Evolutionary conservation across 306 rosid species (phyloP).

Genomic region (Chamaecrista fasciculata): DNA sequence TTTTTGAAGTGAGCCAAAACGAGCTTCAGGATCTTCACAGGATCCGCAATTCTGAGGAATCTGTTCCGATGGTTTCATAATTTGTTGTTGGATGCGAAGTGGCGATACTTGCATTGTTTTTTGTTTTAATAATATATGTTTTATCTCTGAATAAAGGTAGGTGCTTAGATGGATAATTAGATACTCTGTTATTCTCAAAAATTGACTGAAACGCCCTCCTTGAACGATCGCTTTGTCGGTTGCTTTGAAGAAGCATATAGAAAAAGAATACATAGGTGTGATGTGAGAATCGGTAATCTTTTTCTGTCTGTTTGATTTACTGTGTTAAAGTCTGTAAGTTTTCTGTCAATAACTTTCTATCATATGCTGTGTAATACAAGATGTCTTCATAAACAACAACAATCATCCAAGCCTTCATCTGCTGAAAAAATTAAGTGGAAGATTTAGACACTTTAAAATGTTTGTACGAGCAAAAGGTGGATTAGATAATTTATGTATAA

Average conservation of each 20-base stretch:
- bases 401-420: too few relatives aligned
- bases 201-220: conserved; percentile 2
- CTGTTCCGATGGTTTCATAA: too few relatives aligned
- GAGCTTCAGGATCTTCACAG: too few relatives aligned
- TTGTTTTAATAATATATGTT: neutral
- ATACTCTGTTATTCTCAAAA: neutral
- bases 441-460: neutral
- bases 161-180: neutral
- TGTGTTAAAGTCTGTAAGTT: neutral
- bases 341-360: neutral
- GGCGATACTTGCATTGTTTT: neutral
- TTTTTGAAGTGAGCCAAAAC: too few relatives aligned
- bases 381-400: neutral
- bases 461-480: neutral
- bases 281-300: conserved; percentile 10
- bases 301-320: conserved; percentile 12
- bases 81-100: neutral
- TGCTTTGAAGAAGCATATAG: conserved; percentile 34
- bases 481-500: neutral
- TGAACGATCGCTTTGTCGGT: conserved; percentile 4
- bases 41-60: too few relatives aligned
- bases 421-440: neutral
- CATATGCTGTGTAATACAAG: neutral
- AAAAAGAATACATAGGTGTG: conserved; percentile 2
- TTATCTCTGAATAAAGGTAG: neutral